Evolutionary conservation across 768 basidiomycete species (phyloP).

Genomic region (Boletus rubropictus): DNA sequence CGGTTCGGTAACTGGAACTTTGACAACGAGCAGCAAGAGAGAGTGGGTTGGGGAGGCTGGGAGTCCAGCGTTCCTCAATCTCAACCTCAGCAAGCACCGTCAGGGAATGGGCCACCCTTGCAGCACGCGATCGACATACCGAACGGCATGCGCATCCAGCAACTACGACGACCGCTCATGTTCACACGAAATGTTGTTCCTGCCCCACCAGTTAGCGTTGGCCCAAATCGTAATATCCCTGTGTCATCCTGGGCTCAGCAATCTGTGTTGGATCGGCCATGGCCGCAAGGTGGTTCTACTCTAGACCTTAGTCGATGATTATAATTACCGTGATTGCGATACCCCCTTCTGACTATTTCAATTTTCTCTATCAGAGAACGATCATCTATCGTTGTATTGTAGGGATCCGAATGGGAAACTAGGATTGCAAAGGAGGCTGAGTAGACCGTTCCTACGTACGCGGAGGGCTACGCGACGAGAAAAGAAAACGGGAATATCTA

Average conservation of each 20-base stretch:
- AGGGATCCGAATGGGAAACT: neutral
- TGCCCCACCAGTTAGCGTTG: slow-evolving; percentile 31
- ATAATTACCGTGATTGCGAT: slow-evolving; percentile 6
- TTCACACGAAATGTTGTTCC: slow-evolving; percentile 38
- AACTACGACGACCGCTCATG: slow-evolving; percentile 53
- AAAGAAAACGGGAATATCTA: neutral
- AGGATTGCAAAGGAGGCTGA: neutral
- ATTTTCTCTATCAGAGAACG: neutral
- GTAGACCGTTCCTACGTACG: neutral
- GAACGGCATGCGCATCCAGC: slow-evolving; percentile 47
- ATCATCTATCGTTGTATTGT: slow-evolving; percentile 18
- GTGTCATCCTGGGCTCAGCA: slow-evolving; percentile 38
- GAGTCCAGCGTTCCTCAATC: slow-evolving; percentile 23
- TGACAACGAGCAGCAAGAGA: slow-evolving; percentile 29
- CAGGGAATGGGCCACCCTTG: slow-evolving; percentile 28
- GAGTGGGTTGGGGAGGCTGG: slow-evolving; percentile 24
- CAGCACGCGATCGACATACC: slow-evolving; percentile 50
- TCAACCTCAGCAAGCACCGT: slow-evolving; percentile 28
- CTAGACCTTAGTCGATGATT: slow-evolving; percentile 37
- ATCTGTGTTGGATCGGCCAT: slow-evolving; percentile 38
- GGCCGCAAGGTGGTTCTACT: slow-evolving; percentile 37
- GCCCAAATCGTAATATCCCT: slow-evolving; percentile 36
- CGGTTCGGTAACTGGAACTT: slow-evolving; percentile 25
- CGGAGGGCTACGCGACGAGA: slow-evolving; percentile 3
- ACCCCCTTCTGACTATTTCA: neutral